Percentiles rank a stretch among this genome's conserved stretches.
Evolutionary conservation across 352 stramenopile genomes (phyloP).

Genomic region (Phytophthora sojae): DNA sequence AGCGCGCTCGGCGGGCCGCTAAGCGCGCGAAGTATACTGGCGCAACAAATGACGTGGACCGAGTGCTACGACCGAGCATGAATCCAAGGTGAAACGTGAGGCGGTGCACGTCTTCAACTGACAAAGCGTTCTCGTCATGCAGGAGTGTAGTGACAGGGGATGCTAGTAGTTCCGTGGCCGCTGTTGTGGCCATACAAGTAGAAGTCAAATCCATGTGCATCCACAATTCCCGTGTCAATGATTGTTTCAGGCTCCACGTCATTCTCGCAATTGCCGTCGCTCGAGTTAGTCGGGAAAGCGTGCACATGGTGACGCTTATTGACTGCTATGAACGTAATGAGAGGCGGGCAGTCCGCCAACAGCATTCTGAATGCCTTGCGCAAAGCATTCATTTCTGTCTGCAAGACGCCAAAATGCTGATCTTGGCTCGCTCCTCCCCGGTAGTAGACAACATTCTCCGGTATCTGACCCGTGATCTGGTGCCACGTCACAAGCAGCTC

Average conservation of each 20-base stretch:
- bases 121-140: conserved; percentile 23
- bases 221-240: neutral
- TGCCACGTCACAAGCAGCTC: neutral
- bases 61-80: neutral
- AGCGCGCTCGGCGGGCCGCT: neutral
- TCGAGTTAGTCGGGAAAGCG: neutral
- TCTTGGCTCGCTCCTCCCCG: neutral
- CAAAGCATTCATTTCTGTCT: neutral
- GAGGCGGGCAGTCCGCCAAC: neutral
- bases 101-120: neutral
- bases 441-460: neutral
- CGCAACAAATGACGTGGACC: neutral
- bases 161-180: too few species aligned
- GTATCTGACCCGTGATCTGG: neutral
- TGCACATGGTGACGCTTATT: neutral
- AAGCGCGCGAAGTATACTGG: neutral
- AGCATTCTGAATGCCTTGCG: neutral
- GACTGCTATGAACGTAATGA: neutral
- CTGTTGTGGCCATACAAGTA: neutral
- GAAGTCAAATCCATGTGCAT: neutral
- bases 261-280: neutral
- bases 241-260: neutral
- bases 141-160: neutral
- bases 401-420: neutral
- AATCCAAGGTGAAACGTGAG: neutral